These are phyloP conservation scores for Gigaspora rosea DNA, from an alignment of 192 early-diverging fungal species.

Conservation along the genomic window DNA sequence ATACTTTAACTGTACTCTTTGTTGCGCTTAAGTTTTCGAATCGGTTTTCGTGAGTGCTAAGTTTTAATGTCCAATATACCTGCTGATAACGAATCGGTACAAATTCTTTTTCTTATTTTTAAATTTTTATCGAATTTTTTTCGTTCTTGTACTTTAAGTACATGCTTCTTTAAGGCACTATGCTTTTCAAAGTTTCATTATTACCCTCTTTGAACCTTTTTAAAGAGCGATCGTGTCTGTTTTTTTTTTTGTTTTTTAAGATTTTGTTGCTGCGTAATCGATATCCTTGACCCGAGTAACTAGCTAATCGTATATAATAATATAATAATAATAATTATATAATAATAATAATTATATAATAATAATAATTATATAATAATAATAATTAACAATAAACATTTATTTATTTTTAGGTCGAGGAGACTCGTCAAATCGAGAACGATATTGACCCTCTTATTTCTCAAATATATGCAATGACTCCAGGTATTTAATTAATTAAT, in stretches of 20 bases:
- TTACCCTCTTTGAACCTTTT: no score
- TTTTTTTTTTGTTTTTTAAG: no score
- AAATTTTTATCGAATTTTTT: not conserved
- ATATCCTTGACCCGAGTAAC: no score
- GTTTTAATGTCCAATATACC: constrained; percentile 6
- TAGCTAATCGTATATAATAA: no score
- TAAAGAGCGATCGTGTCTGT: no score
- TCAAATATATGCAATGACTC: constrained; percentile 27
- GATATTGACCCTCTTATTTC: constrained; percentile 26
- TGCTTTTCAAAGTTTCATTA: not conserved
- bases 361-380: not conserved
- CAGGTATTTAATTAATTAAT: constrained; percentile 10
- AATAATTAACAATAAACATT: not conserved
- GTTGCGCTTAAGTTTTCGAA: not conserved
- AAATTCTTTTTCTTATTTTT: not conserved
- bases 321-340: no score
- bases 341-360: no score
- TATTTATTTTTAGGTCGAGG: not conserved
- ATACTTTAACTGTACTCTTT: not conserved
- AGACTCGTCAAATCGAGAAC: not conserved
- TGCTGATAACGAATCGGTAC: not conserved
- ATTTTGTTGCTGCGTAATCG: no score
- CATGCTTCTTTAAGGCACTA: not conserved
- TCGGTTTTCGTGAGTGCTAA: not conserved
- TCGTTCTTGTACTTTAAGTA: not conserved